phyloP scores from a whole-genome alignment of 768 basidiomycete genomes.

The Zangia roseola region DNA sequence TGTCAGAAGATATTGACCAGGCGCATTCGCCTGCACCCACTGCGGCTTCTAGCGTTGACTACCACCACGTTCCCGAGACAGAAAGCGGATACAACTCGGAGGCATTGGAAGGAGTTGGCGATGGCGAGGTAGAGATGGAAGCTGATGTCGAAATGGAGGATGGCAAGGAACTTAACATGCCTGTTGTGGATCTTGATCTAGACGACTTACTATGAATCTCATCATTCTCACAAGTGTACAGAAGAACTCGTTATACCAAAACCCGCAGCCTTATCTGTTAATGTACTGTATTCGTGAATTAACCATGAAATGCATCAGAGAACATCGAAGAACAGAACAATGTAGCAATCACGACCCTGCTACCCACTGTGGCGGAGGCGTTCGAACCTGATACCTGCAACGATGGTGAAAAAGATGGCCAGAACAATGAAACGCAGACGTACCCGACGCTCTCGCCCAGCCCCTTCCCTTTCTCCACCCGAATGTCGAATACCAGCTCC shows the following conservation, averaged over 20 bases:
- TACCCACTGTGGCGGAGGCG: slow-evolving; percentile 44
- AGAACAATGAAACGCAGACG: slow-evolving; percentile 17
- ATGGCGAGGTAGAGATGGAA: slow-evolving; percentile 27
- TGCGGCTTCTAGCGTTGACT: slow-evolving; percentile 48
- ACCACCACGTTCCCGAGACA: slow-evolving; percentile 35
- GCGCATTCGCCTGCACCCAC: slow-evolving; percentile 52
- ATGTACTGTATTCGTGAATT: no score
- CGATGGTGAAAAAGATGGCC: background rate
- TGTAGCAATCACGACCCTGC: slow-evolving; percentile 15
- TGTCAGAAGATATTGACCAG: slow-evolving; percentile 33
- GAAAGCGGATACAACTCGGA: slow-evolving; percentile 62
- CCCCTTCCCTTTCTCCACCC: slow-evolving; percentile 85
- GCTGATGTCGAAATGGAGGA: slow-evolving; percentile 26
- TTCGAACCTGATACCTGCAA: slow-evolving; percentile 42
- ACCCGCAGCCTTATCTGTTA: no score
- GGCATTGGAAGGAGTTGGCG: slow-evolving; percentile 29
- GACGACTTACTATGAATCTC: slow-evolving; percentile 21
- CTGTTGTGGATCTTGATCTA: slow-evolving; percentile 30
- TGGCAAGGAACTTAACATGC: slow-evolving; percentile 20
- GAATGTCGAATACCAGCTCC: slow-evolving; percentile 77
- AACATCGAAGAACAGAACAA: background rate
- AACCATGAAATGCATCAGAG: no score
- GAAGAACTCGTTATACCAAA: background rate
- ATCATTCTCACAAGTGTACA: background rate
- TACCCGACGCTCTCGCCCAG: slow-evolving; percentile 78